Base-by-base conservation (phyloP, 495 filamentous ascomycete species). In the Gamarada debralockiae region DNA sequence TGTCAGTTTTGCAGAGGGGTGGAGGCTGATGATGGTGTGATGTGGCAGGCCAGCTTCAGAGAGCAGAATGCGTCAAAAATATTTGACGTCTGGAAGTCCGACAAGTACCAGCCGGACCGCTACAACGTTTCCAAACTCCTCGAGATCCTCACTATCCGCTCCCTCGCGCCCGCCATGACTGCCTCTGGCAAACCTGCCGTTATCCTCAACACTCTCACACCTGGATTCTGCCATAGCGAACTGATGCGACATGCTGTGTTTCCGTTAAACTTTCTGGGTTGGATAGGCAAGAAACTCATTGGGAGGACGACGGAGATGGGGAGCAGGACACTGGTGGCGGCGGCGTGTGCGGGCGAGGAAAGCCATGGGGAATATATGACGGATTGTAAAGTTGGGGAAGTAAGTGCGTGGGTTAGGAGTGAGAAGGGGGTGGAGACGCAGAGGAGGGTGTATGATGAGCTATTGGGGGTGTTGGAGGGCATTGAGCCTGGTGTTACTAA, bases 101-200 rank as follows among this genome's bases (percentile, higher is more conserved):
- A 43, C 7, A 50, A 37, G 13, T 27, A 56, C 29, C 45, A 50
- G 37, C 22, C 17, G 12, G 50, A 54, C 24, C 48, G 50, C 24
- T 80, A 85, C 52, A 60, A 57, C n/a, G 33, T 72, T 2, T 73
- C 73, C 9, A 84, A 84, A 59, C 64, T 85, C 0, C 56, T 85
- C 5, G 69, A 72, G 40, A 57, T 81, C 1, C 56, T 83, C 10
- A 53, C 70, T 1, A 63, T 75, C 9, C 71, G 73, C 15, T 70
- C 76, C 46, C 61, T 85, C 0, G 75, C 74, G 2, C 52, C 55
- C 6, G 40, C 39, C 27, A 46, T 71, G 25, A 49, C 56, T 15
- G 27, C 48, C 21, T 53, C 55, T 23, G 46, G 17, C 13, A 52
- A 52, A 18, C 55, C 59, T 0, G 25, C 37, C 34, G 76, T 86